Conservation (phyloP, 805 yeast genomes). For the Kluyveromyces lactis region DNA sequence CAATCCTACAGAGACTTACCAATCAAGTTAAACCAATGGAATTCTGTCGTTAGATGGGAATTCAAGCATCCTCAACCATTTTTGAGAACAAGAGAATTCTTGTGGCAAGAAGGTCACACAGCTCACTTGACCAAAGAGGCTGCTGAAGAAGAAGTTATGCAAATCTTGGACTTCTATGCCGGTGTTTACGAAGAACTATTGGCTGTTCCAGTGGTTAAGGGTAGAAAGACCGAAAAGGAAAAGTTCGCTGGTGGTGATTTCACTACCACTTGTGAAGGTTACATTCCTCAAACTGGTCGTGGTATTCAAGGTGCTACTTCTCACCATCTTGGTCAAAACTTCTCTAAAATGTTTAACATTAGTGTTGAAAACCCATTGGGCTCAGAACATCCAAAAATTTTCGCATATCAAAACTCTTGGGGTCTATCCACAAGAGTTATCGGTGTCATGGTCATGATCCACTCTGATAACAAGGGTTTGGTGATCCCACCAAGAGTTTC, state of each 20-base stretch:
- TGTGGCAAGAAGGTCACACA: conserved; percentile 99
- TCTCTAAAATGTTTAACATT: conserved; percentile 96
- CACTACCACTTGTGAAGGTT: conserved; percentile 95
- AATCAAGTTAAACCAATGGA: conserved; percentile 95
- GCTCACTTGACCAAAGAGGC: conserved; percentile 82
- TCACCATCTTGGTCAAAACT: conserved; percentile 95
- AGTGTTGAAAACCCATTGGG: conserved; percentile 95
- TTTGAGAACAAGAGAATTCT: conserved; percentile 95
- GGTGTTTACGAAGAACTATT: conserved; percentile 81
- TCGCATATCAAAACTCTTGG: conserved; percentile 97
- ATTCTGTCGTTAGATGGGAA: conserved; percentile 99
- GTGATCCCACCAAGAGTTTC: conserved; percentile 97
- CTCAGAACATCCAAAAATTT: conserved; percentile 73
- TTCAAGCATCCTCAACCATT: conserved; percentile 99
- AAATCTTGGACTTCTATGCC: conserved; percentile 80
- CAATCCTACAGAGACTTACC: conserved; percentile 98
- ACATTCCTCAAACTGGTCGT: conserved; percentile 96
- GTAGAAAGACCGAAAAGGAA: conserved; percentile 93
- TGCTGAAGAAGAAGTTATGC: conserved; percentile 75
- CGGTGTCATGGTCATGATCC: conserved; percentile 99
- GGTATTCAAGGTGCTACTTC: conserved; percentile 99
- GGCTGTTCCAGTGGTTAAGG: conserved; percentile 96
- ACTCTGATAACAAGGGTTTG: conserved; percentile 96
- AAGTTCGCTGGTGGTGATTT: conserved; percentile 96
- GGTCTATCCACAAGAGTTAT: conserved; percentile 97